phyloP scores from a whole-genome alignment of 306 rosid species.

The Glycine latifolia region DNA sequence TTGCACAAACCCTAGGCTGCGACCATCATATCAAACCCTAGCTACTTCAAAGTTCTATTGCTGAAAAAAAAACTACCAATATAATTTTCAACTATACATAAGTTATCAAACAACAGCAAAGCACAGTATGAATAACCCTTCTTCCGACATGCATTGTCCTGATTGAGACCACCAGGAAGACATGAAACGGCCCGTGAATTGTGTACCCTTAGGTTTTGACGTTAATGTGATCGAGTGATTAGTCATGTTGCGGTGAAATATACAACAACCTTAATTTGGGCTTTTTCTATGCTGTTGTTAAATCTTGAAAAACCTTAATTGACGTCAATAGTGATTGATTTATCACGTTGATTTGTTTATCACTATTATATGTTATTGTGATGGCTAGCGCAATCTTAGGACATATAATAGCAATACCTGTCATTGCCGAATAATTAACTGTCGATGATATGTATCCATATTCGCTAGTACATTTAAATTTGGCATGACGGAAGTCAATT shows the following conservation, averaged over 20 bases:
- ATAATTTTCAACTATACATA: background rate
- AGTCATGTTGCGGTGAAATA: background rate
- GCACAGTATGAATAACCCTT: background rate
- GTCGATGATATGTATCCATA: background rate
- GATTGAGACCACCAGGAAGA: background rate
- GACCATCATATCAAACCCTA: constrained; percentile 50
- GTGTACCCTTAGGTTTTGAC: background rate
- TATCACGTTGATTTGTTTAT: constrained; percentile 6
- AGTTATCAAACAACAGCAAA: background rate
- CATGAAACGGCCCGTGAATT: constrained; percentile 34
- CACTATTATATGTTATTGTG: too few relatives aligned
- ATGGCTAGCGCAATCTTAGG: constrained; percentile 30
- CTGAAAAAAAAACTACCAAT: constrained; percentile 1
- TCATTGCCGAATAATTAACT: constrained; percentile 43
- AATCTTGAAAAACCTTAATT: constrained; percentile 19
- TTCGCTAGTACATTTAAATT: constrained; percentile 41
- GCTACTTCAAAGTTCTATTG: background rate
- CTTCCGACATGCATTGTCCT: too few relatives aligned
- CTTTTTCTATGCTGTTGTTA: background rate
- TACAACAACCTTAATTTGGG: constrained; percentile 15
- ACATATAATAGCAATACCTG: constrained; percentile 20
- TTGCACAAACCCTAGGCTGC: constrained; percentile 49
- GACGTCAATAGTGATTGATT: constrained; percentile 16
- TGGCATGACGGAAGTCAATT: constrained; percentile 45
- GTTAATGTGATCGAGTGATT: background rate